A percentile compares a stretch with the other conserved stretches of the same genome.
Evolutionary conservation across 2,329 filamentous ascomycete species (phyloP).

Genomic region (Penicillium sp.): DNA sequence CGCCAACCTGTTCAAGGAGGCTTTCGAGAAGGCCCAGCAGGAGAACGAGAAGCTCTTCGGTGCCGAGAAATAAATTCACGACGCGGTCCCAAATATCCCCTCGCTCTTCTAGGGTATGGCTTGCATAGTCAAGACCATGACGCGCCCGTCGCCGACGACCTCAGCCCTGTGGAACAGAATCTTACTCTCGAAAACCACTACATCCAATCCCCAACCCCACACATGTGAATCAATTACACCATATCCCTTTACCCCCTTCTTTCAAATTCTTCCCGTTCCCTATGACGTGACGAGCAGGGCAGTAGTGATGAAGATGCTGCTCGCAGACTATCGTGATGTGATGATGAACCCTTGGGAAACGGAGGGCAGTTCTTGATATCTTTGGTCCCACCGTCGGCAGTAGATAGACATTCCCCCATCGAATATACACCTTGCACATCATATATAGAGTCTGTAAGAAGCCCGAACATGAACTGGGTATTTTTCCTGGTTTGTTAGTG

Average conservation of each 20-base stretch:
- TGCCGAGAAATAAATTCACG: constrained; percentile 49
- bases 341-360: constrained; percentile 28
- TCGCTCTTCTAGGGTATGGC: constrained; percentile 6
- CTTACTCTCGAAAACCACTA: constrained; percentile 16
- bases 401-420: constrained; percentile 40
- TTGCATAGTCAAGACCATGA: constrained; percentile 9
- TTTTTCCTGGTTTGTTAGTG: no score
- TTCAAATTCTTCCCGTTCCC: constrained; percentile 13
- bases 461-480: no score
- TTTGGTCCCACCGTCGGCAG: constrained; percentile 30
- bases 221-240: constrained; percentile 1
- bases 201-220: constrained; percentile 6
- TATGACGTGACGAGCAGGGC: constrained; percentile 30
- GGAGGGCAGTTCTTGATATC: constrained; percentile 25
- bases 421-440: constrained; percentile 39
- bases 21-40: constrained; percentile 94
- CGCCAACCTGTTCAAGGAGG: constrained; percentile 96
- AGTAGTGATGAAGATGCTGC: constrained; percentile 34
- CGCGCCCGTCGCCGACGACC: constrained; percentile 14
- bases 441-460: constrained; percentile 7
- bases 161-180: constrained; percentile 17
- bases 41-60: constrained; percentile 88
- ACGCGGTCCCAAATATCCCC: background rate
- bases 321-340: constrained; percentile 30
- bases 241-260: constrained; percentile 13